Evolutionary conservation across 176 grass and related monocot genomes (phyloP).

Genomic region (Oryza nivara): DNA sequence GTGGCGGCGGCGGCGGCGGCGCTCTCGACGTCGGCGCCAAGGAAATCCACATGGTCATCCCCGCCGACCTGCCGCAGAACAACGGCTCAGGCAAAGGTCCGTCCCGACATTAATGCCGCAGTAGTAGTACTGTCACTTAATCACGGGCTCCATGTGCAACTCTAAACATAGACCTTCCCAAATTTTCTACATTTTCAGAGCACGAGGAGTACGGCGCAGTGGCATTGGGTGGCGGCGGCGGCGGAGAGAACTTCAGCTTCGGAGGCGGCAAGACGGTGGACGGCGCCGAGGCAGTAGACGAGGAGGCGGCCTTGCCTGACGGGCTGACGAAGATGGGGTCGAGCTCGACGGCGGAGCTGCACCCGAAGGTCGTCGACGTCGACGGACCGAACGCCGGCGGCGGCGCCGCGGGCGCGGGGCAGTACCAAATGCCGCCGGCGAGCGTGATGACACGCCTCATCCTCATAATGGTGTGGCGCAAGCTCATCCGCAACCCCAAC

Average conservation of each 20-base stretch:
- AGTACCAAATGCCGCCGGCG: conserved; percentile 74
- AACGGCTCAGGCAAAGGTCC: conserved; percentile 68
- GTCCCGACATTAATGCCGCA: not conserved
- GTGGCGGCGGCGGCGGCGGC: not conserved
- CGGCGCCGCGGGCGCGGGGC: not conserved
- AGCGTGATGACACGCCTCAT: conserved; percentile 87
- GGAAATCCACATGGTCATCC: conserved; percentile 90
- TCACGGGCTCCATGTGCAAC: conserved; percentile 34
- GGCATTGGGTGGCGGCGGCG: conserved; percentile 6
- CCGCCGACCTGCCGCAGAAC: conserved; percentile 65
- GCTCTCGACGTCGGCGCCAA: conserved; percentile 59
- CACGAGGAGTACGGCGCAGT: conserved; percentile 36
- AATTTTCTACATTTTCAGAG: not conserved
- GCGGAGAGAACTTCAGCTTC: conserved; percentile 50
- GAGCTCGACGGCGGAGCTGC: conserved; percentile 58
- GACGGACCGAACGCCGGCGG: not conserved
- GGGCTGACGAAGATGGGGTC: conserved; percentile 56
- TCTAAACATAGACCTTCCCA: not conserved
- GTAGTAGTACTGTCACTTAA: not conserved
- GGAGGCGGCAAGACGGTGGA: conserved; percentile 38
- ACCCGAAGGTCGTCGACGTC: conserved; percentile 33
- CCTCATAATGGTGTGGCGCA: conserved; percentile 98
- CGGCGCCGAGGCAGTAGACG: conserved; percentile 29
- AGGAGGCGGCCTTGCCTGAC: conserved; percentile 35
- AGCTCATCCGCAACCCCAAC: conserved; percentile 95